Evolutionary conservation across 192 early-diverging fungal species (phyloP).

Genomic region (Gryganskiella cystojenkinii): DNA sequence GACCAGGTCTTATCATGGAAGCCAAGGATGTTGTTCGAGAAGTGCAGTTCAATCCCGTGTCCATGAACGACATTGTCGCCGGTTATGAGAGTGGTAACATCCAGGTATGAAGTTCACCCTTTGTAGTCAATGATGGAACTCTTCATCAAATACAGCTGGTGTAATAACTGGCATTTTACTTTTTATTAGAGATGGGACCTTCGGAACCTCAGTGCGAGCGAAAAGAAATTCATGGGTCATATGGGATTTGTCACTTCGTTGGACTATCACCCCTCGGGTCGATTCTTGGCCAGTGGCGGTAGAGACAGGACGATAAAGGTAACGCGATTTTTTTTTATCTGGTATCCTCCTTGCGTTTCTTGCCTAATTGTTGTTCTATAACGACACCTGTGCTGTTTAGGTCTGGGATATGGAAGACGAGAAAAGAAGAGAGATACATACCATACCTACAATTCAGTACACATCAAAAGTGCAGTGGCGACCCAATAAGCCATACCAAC

Average conservation of each 20-base stretch:
- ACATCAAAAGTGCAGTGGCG: slow-evolving; percentile 80
- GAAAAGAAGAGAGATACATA: slow-evolving; percentile 64
- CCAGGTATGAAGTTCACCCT: slow-evolving; percentile 58
- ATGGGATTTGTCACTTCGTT: slow-evolving; percentile 76
- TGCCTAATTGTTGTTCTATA: not conserved
- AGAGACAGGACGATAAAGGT: slow-evolving; percentile 83
- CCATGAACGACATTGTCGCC: slow-evolving; percentile 73
- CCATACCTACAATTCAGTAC: slow-evolving; percentile 72
- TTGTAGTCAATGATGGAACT: not conserved
- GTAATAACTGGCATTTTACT: not conserved
- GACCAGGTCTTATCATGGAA: slow-evolving; percentile 70
- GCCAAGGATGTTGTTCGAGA: slow-evolving; percentile 84
- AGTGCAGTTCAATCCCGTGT: slow-evolving; percentile 77
- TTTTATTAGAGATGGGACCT: slow-evolving; percentile 73
- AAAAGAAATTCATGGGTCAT: slow-evolving; percentile 77
- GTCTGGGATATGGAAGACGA: slow-evolving; percentile 78
- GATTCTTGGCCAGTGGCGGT: slow-evolving; percentile 79
- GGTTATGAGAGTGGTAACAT: slow-evolving; percentile 85
- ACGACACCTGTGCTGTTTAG: slow-evolving; percentile 20
- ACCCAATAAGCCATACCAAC: slow-evolving; percentile 70
- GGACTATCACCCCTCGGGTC: slow-evolving; percentile 80
- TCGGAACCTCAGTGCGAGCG: slow-evolving; percentile 67
- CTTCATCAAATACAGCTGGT: not conserved
- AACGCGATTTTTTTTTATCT: slow-evolving; percentile 2
- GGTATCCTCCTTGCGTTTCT: too few relatives aligned